These are phyloP conservation scores for Pichia paraexigua DNA, from an alignment of 805 yeast species.

Conservation along the genomic window DNA sequence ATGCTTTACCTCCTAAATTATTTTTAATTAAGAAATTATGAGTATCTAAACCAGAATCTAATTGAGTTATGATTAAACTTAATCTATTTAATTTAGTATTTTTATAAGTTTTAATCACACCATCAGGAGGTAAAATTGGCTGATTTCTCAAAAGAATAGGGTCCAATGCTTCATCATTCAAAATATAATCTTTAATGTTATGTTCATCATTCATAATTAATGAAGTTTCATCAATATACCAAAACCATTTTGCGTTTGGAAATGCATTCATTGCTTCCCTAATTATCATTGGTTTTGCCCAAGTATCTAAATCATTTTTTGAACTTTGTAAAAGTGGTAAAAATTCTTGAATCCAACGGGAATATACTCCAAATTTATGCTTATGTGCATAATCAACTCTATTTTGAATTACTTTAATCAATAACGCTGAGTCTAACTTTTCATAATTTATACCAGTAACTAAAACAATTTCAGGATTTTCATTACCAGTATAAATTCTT, in stretches of 20 bases:
- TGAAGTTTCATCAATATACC: slow-evolving; percentile 79
- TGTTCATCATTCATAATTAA: slow-evolving; percentile 65
- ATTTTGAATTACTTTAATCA: slow-evolving; percentile 70
- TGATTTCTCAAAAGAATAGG: slow-evolving; percentile 59
- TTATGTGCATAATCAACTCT: slow-evolving; percentile 81
- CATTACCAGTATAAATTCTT: slow-evolving; percentile 35
- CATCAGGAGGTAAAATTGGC: slow-evolving; percentile 65
- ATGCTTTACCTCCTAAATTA: slow-evolving; percentile 52
- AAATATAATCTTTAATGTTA: slow-evolving; percentile 50
- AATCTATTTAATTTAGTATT: slow-evolving; percentile 47
- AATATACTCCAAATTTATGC: slow-evolving; percentile 75
- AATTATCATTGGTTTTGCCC: slow-evolving; percentile 58
- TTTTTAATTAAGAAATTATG: slow-evolving; percentile 67
- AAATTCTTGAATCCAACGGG: slow-evolving; percentile 82
- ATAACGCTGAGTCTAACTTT: slow-evolving; percentile 47
- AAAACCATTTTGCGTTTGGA: slow-evolving; percentile 84
- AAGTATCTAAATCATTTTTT: slow-evolving; percentile 36
- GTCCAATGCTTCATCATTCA: slow-evolving; percentile 53
- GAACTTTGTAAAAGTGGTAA: slow-evolving; percentile 47
- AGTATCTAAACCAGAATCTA: slow-evolving; percentile 53
- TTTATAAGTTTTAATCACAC: slow-evolving; percentile 61
- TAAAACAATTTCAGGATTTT: slow-evolving; percentile 58
- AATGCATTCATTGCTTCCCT: slow-evolving; percentile 91
- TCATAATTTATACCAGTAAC: slow-evolving; percentile 78
- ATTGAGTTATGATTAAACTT: slow-evolving; percentile 62